Conservation (phyloP, 2,329 filamentous ascomycete genomes). For the Clarireedia homoeocarpa region DNA sequence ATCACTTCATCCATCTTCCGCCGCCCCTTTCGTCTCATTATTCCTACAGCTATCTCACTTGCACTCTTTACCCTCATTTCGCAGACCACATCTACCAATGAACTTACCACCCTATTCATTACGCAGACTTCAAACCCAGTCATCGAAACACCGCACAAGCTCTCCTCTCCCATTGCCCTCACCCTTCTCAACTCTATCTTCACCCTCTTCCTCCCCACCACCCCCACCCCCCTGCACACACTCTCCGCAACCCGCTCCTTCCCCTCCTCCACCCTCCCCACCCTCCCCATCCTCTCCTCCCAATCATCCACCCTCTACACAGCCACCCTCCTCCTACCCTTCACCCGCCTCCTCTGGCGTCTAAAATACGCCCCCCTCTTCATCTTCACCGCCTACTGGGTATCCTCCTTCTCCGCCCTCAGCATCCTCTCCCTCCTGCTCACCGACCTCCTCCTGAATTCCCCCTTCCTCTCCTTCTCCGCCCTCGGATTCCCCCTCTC, state of each 20-base stretch:
- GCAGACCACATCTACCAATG: conserved; percentile 23
- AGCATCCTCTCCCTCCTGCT: conserved; percentile 35
- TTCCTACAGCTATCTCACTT: conserved; percentile 34
- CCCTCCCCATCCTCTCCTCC: conserved; percentile 36
- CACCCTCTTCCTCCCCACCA: conserved; percentile 38
- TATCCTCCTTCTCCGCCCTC: conserved; percentile 40
- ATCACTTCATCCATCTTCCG: conserved; percentile 36
- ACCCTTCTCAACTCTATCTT: conserved; percentile 39
- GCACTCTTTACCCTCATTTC: conserved; percentile 33
- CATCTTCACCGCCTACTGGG: conserved; percentile 38
- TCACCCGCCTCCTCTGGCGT: conserved; percentile 17
- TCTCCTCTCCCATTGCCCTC: conserved; percentile 30
- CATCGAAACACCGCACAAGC: conserved; percentile 28
- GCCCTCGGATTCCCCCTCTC: background rate
- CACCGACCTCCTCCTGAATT: conserved; percentile 34
- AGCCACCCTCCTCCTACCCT: conserved; percentile 37
- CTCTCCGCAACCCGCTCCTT: conserved; percentile 36
- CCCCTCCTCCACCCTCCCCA: conserved; percentile 39
- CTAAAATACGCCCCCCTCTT: conserved; percentile 23
- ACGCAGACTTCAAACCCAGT: conserved; percentile 31
- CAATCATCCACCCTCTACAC: conserved; percentile 42
- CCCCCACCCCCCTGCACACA: conserved; percentile 27
- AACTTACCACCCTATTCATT: conserved; percentile 34
- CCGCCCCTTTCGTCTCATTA: conserved; percentile 34
- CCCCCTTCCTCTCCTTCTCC: conserved; percentile 27